A percentile compares a stretch with the other conserved stretches of the same genome.
These are phyloP conservation scores for Fusarium transvaalense DNA, from an alignment of 2,329 filamentous ascomycete species.

Conservation along the genomic window DNA sequence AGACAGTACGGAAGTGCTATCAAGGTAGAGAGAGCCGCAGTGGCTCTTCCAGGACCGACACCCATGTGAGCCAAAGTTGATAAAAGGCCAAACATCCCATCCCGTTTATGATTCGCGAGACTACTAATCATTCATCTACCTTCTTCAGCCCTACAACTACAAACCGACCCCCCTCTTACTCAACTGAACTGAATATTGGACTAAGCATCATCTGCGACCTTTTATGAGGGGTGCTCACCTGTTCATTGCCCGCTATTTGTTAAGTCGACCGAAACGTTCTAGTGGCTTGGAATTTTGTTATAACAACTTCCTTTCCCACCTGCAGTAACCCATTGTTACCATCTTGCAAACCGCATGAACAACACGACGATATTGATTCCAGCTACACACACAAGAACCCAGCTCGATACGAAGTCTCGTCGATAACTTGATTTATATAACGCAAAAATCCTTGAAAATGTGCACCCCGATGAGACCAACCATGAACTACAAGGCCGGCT, in stretches of 20 bases:
- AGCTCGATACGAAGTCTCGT: too few species aligned
- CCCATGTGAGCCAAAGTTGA: conserved; percentile 25
- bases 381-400: background rate
- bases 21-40: conserved; percentile 5
- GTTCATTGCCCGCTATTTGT: background rate
- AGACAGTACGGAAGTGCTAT: conserved; percentile 13
- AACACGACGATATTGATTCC: background rate
- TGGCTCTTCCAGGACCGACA: conserved; percentile 17
- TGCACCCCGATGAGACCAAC: conserved; percentile 11
- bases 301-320: conserved; percentile 11
- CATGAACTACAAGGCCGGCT: conserved; percentile 7
- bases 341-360: background rate
- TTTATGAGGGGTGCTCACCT: background rate
- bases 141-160: conserved; percentile 45
- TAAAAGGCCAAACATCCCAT: conserved; percentile 45
- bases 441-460: background rate
- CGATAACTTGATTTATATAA: background rate
- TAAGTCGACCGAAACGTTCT: background rate
- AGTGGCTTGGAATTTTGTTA: background rate
- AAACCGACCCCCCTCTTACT: conserved; percentile 1
- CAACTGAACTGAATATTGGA: background rate
- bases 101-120: conserved; percentile 16
- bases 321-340: background rate
- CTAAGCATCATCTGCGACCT: conserved; percentile 6
- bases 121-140: conserved; percentile 24